Evolutionary conservation across 768 basidiomycete genomes (phyloP).

Genomic region (Guyanaporus albipodus): DNA sequence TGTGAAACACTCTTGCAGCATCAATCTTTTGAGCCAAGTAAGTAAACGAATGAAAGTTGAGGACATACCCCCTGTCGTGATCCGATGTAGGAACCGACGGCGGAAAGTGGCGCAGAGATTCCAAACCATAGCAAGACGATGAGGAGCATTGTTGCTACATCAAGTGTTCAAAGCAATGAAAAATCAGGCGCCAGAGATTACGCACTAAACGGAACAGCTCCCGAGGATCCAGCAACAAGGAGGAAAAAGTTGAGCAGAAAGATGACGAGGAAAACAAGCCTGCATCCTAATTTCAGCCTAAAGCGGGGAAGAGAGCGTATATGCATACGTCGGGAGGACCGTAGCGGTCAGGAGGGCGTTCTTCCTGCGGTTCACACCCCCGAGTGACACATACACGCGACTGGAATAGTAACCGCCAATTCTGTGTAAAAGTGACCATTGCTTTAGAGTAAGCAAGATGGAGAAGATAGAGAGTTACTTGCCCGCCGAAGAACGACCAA

Average conservation of each 20-base stretch:
- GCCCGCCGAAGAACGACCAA: constrained; percentile 93
- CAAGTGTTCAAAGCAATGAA: background rate
- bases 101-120: constrained; percentile 86
- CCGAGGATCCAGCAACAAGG: constrained; percentile 79
- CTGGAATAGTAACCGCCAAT: constrained; percentile 88
- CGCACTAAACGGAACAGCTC: constrained; percentile 91
- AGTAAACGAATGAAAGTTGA: background rate
- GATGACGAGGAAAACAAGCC: constrained; percentile 77
- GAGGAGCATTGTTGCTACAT: constrained; percentile 73
- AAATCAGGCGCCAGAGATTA: background rate
- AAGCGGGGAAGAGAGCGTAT: background rate
- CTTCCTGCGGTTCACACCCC: constrained; percentile 69
- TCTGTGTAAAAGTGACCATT: constrained; percentile 35
- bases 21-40: constrained; percentile 7
- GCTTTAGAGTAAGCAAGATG: background rate
- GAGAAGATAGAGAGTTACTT: constrained; percentile 16
- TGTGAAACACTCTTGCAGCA: constrained; percentile 66
- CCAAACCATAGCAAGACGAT: constrained; percentile 90
- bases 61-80: constrained; percentile 75
- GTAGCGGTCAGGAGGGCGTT: constrained; percentile 88
- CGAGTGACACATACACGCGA: constrained; percentile 71
- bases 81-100: constrained; percentile 83
- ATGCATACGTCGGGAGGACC: constrained; percentile 74
- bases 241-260: constrained; percentile 93
- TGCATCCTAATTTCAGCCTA: constrained; percentile 30